phyloP scores from a whole-genome alignment of 169 alveolate genomes.

The Theileria annulata region DNA sequence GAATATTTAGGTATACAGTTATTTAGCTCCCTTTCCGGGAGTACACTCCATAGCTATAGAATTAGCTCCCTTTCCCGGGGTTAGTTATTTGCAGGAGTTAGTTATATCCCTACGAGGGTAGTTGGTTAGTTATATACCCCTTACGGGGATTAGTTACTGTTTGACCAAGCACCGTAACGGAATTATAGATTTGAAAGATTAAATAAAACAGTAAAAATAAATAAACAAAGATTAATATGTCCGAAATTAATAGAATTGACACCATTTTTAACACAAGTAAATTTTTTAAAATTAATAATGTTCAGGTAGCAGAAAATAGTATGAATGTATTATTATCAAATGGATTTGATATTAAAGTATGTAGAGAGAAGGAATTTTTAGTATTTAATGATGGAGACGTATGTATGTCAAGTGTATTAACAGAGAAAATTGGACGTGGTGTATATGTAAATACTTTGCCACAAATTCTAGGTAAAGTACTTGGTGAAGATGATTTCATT shows the following conservation, averaged over 20 bases:
- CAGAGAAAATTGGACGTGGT: conserved; percentile 26
- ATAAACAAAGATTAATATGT: conserved; percentile 85
- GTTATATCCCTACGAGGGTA: too few species aligned
- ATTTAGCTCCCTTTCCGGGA: too few species aligned
- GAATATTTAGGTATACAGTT: too few species aligned
- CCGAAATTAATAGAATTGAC: conserved; percentile 89
- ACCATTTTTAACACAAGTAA: conserved; percentile 71
- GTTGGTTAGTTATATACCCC: not conserved
- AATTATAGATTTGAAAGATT: conserved; percentile 89
- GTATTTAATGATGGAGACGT: conserved; percentile 12
- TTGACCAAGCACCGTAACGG: too few species aligned
- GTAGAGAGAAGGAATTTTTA: conserved; percentile 16
- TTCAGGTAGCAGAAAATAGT: conserved; percentile 55
- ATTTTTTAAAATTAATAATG: not conserved
- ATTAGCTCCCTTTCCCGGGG: too few species aligned
- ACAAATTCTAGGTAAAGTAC: conserved; percentile 44
- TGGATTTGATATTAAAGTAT: conserved; percentile 27
- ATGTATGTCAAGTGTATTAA: not conserved
- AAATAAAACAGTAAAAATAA: conserved; percentile 81
- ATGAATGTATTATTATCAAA: conserved; percentile 39
- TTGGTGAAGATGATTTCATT: conserved; percentile 63
- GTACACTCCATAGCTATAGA: too few species aligned
- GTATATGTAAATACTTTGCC: conserved; percentile 58
- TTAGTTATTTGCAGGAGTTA: too few species aligned
- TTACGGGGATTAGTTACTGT: not conserved